Base-by-base conservation (phyloP, 352 stramenopile genomes). In the Phytophthora rubi region DNA sequence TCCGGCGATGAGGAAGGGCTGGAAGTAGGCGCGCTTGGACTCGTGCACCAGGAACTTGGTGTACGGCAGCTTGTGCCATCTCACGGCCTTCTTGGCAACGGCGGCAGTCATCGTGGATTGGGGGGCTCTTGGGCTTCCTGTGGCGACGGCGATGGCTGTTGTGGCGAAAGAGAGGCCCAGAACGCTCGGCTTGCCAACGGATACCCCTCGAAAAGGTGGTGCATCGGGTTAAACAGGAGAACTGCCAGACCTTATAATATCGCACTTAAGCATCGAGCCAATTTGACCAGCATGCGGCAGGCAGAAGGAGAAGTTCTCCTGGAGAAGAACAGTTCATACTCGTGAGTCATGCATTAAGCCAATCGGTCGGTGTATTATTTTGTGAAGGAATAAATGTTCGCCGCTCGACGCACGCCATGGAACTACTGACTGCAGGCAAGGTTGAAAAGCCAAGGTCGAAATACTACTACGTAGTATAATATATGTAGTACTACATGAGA, bases 21-120 rank as follows among this genome's bases (percentile, higher is more conserved):
- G 84, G 84, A 96, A 94, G 81, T 91, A 88, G 6, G 83, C 81
- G 66, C 89, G 86, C 60, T 84, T 90, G 52, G 80, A 70, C 74
- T 96, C 89, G 74, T 93, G 81, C 59, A 77, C 70, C 62, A 96
- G 61, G 71, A 94, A 96, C 71, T 96, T 71, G 54, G 58, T 73
- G 77, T 90, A 94, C 16, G 84, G 80, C 55, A 95, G 71, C 65
- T 89, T 89, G 83, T 96, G 89, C 89, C 89, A 96, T 82, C 80
- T 84, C 37, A 94, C 80, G 62, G 83, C 82, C 72, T 94, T 94
- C 53, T 77, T 70, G 66, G 74, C 63, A 58, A 70, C 72, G 47
- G 62, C 68, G 37, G 74, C 75, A 68, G 72, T 81, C 82, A 91
- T 93, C 44, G 58, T 81, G 53, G n/a, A 53, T 68, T 30, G 59